phyloP scores from a whole-genome alignment of 2,329 filamentous ascomycete species.

The Metarhizium sp. region DNA sequence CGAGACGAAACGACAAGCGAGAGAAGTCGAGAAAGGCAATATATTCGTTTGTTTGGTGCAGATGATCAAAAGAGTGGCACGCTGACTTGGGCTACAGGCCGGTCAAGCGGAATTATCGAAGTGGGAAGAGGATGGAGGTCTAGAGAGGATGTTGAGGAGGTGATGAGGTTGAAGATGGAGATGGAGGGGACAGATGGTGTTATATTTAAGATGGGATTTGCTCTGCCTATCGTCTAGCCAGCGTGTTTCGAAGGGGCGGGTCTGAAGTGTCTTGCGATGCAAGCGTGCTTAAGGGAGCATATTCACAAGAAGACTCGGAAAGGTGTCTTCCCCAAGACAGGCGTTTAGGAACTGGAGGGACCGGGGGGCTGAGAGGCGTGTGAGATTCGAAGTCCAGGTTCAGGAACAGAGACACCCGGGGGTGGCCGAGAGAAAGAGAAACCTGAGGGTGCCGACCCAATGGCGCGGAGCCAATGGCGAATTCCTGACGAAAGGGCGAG shows the following conservation, averaged over 20 bases:
- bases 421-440: neutral
- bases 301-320: neutral
- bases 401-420: neutral
- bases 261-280: neutral
- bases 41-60: neutral
- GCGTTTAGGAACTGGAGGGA: neutral
- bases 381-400: neutral
- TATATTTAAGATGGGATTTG: neutral
- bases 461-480: neutral
- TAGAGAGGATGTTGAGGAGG: neutral
- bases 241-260: neutral
- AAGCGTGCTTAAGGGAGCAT: neutral
- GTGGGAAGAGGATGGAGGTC: neutral
- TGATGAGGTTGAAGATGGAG: neutral
- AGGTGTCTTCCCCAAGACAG: neutral
- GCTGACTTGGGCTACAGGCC: neutral
- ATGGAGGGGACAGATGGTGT: neutral
- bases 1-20: neutral
- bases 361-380: neutral
- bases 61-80: conserved; percentile 5
- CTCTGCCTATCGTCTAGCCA: neutral
- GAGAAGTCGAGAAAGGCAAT: neutral
- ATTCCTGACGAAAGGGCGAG: neutral
- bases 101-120: conserved; percentile 1
- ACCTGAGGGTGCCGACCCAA: neutral